Conservation (phyloP, 345 rosid genomes). For the Syzygium grande region DNA sequence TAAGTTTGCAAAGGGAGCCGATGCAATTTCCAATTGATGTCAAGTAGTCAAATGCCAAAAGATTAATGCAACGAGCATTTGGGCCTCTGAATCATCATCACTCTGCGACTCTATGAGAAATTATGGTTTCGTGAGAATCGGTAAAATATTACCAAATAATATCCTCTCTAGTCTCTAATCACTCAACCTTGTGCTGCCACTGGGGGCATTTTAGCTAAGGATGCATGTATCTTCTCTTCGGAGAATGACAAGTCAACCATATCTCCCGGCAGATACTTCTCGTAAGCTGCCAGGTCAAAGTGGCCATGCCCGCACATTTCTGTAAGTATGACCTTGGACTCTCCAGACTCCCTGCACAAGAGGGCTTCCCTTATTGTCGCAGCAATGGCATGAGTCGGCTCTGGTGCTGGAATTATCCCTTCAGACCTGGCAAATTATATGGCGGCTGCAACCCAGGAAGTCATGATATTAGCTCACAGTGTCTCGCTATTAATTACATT, state of each 20-base stretch:
- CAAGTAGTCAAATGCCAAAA: not conserved
- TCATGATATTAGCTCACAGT: not conserved
- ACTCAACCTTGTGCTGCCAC: slow-evolving; percentile 12
- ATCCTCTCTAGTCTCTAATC: not conserved
- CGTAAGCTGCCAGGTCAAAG: slow-evolving; percentile 77
- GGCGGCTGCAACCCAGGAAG: slow-evolving; percentile 47
- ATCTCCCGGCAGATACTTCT: slow-evolving; percentile 65
- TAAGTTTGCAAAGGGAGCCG: not conserved
- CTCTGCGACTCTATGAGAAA: not conserved
- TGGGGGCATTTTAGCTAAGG: slow-evolving; percentile 61
- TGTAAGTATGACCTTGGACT: slow-evolving; percentile 76
- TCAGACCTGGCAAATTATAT: slow-evolving; percentile 78
- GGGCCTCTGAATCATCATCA: not conserved
- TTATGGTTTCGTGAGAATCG: not conserved
- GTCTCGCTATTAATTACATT: too few relatives aligned
- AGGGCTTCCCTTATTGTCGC: slow-evolving; percentile 91
- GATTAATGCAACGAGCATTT: not conserved
- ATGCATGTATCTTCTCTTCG: slow-evolving; percentile 50
- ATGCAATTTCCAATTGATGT: not conserved
- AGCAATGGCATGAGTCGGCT: slow-evolving; percentile 91
- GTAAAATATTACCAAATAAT: not conserved
- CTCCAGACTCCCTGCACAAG: slow-evolving; percentile 68
- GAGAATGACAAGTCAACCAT: slow-evolving; percentile 70
- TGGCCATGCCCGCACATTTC: slow-evolving; percentile 99
- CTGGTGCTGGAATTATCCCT: slow-evolving; percentile 90